These are phyloP conservation scores for Alternaria metachromatica DNA, from an alignment of 2,329 filamentous ascomycete species.

Conservation along the genomic window DNA sequence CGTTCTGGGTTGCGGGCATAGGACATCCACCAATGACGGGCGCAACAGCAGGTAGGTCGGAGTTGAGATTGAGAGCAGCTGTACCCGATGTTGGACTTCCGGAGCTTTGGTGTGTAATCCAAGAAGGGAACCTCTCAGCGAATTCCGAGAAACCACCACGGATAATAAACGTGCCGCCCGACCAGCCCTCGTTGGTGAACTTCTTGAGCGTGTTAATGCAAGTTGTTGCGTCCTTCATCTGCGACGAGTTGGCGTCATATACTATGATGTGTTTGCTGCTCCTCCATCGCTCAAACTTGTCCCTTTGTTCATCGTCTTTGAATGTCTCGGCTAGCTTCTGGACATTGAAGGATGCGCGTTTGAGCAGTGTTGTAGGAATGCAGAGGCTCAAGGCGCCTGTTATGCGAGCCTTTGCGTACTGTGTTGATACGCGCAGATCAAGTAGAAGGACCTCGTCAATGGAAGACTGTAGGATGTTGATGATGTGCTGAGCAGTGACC, in stretches of 20 bases:
- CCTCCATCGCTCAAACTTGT: constrained; percentile 78
- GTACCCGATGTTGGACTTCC: constrained; percentile 30
- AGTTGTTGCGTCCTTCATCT: constrained; percentile 79
- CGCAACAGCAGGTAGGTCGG: constrained; percentile 60
- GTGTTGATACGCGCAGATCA: constrained; percentile 85
- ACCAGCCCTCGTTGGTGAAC: constrained; percentile 83
- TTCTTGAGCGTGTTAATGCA: constrained; percentile 92
- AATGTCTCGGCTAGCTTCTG: constrained; percentile 89
- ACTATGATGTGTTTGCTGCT: constrained; percentile 79
- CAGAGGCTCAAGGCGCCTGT: constrained; percentile 87
- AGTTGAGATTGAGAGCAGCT: constrained; percentile 31
- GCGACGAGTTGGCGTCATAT: constrained; percentile 79
- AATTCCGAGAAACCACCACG: constrained; percentile 84
- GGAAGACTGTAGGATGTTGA: constrained; percentile 56
- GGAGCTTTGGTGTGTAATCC: constrained; percentile 58
- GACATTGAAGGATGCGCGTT: constrained; percentile 87
- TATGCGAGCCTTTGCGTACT: constrained; percentile 78
- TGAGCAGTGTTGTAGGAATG: constrained; percentile 91
- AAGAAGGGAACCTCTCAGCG: constrained; percentile 67
- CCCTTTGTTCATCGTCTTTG: constrained; percentile 71
- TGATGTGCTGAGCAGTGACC: constrained; percentile 56
- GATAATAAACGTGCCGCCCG: constrained; percentile 75
- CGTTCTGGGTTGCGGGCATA: constrained; percentile 73
- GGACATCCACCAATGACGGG: constrained; percentile 90
- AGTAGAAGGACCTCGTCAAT: constrained; percentile 71